Evolutionary conservation across 768 basidiomycete genomes (phyloP), one percentile per base, ranked within the genome.

Genomic region (Agaricus blazei): DNA sequence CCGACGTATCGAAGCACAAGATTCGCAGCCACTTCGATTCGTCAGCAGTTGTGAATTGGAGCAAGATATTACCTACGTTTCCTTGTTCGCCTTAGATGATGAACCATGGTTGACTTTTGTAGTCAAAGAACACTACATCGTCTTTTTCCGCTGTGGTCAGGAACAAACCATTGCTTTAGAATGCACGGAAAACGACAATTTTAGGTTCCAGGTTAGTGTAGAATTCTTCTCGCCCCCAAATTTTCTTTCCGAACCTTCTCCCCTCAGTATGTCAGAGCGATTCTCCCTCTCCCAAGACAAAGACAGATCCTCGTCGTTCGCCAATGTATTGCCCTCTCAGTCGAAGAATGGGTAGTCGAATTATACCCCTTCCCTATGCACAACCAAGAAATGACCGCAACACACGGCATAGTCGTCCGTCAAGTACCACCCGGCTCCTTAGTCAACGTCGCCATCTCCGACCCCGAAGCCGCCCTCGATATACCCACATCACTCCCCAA

Each of bases 271-370:
- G 79, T 86, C 56, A 74, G 72, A 52, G 78, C 75, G n/a, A 66
- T 82, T 48, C 77, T 81, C 29, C 71, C 78, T 26, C 63, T 83
- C 36, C 81, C 82, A 2, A 66, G 69, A 12, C 83, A 85, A 62
- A 67, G 70, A 8, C 72, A 80, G 51, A 65, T 85, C 11, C 67
- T 85, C 23, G 70, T 83, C 51, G 71, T 83, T 45, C 81, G 84
- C 36, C 48, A 56, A n/a, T 40, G 31, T 23, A 28, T 44, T 31
- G n/a, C 11, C 5, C 2, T 36, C 12, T 40, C 34, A 3, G 9
- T 9, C 31, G 54, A 56, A 44, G 48, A 44, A 44, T 56, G 54
- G 54, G 42, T 50, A 5, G 43, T 50, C 23, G 54, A 56, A n/a
- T 29, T 56, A 31, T 56, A 56, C n/a, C 40, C 48, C 29, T 56